Percentiles rank a stretch among this genome's conserved stretches.
These are phyloP conservation scores for Schizophyllum commune DNA, from an alignment of 1,284 basidiomycete genomes.

Conservation along the genomic window DNA sequence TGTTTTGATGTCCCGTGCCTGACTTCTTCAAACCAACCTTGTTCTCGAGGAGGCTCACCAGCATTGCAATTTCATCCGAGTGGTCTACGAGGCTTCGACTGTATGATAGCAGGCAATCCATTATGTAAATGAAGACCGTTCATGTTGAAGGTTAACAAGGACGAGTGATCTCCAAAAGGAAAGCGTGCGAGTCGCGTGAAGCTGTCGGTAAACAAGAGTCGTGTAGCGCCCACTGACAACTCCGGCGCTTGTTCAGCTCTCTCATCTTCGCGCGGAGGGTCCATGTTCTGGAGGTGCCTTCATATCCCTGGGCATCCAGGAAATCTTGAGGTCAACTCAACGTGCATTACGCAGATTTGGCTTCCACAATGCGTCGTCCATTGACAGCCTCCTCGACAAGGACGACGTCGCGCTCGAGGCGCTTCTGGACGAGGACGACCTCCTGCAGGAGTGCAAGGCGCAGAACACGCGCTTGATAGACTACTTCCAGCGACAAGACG, in stretches of 20 bases:
- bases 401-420: slow-evolving; percentile 83
- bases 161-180: neutral
- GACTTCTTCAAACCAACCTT: too few relatives aligned
- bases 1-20: too few relatives aligned
- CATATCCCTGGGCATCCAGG: neutral
- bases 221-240: neutral
- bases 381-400: slow-evolving; percentile 79
- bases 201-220: neutral
- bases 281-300: neutral
- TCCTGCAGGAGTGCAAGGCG: slow-evolving; percentile 92
- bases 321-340: neutral
- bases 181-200: neutral
- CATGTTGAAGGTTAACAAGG: neutral
- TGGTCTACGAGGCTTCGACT: too few relatives aligned
- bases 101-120: too few relatives aligned
- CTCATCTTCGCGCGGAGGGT: neutral
- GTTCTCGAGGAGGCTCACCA: too few relatives aligned
- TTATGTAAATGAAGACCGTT: neutral
- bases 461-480: slow-evolving; percentile 86
- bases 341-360: slow-evolving; percentile 53
- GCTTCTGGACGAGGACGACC: slow-evolving; percentile 89
- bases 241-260: neutral
- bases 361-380: slow-evolving; percentile 75
- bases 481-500: slow-evolving; percentile 76
- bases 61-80: too few relatives aligned